Evolutionary conservation across 2,329 filamentous ascomycete species (phyloP).

Genomic region (Xylaria sp.): DNA sequence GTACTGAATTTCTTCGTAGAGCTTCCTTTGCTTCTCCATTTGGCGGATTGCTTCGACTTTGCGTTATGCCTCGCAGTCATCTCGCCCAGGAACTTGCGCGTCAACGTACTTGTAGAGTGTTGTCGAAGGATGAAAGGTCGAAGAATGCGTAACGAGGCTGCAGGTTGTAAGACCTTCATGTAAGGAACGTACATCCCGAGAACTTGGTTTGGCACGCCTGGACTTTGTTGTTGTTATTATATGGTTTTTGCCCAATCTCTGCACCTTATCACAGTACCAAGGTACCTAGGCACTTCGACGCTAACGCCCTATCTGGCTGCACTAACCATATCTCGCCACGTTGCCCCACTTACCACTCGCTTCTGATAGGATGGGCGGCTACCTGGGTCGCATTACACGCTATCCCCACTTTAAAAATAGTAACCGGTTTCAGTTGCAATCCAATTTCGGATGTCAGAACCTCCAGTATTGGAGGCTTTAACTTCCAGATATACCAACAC

Average conservation of each 20-base stretch:
- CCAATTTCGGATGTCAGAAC: too few relatives aligned
- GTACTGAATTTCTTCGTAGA: slow-evolving; percentile 16
- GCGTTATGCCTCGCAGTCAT: slow-evolving; percentile 20
- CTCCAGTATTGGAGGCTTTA: too few relatives aligned
- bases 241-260: slow-evolving; percentile 9
- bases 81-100: slow-evolving; percentile 22
- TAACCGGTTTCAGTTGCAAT: too few relatives aligned
- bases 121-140: slow-evolving; percentile 20
- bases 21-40: slow-evolving; percentile 24
- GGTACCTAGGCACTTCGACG: background rate
- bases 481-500: too few relatives aligned
- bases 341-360: slow-evolving; percentile 9
- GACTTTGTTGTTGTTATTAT: slow-evolving; percentile 6
- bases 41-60: slow-evolving; percentile 26
- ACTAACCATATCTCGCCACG: background rate
- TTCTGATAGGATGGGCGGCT: background rate
- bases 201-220: slow-evolving; percentile 15
- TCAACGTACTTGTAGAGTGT: slow-evolving; percentile 20
- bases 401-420: too few relatives aligned
- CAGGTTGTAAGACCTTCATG: slow-evolving; percentile 2
- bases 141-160: slow-evolving; percentile 10
- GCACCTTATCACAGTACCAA: background rate
- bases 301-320: background rate
- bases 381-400: too few relatives aligned
- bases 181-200: slow-evolving; percentile 21